Evolutionary conservation across 345 rosid species (phyloP).

Genomic region (Raphanus raphanistrum): DNA sequence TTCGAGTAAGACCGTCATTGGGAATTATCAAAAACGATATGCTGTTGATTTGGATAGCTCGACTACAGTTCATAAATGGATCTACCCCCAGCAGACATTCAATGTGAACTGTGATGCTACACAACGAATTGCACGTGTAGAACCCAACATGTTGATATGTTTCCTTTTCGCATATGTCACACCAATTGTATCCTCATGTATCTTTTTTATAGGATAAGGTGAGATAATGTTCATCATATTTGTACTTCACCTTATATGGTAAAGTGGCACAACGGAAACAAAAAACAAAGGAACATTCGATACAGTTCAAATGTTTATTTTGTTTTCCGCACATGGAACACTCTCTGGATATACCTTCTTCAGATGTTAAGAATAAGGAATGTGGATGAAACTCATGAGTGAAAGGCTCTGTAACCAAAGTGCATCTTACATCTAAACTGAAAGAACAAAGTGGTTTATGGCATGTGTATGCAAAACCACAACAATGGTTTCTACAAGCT

Average conservation of each 20-base stretch:
- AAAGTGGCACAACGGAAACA: not conserved
- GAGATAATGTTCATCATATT: not conserved
- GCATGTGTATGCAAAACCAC: not conserved
- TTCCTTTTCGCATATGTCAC: too few species aligned
- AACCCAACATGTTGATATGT: too few species aligned
- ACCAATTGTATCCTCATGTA: too few species aligned
- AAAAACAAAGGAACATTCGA: not conserved
- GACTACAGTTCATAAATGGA: not conserved
- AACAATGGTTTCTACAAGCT: not conserved
- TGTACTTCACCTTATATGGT: not conserved
- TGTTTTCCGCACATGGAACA: not conserved
- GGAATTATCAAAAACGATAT: not conserved
- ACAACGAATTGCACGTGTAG: not conserved
- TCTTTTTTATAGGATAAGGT: not conserved
- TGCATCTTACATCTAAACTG: not conserved
- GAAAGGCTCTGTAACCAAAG: not conserved
- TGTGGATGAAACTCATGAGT: not conserved
- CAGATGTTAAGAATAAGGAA: not conserved
- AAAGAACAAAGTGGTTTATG: not conserved
- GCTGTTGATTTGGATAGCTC: not conserved
- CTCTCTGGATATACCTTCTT: not conserved
- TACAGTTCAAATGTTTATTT: not conserved
- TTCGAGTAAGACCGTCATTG: not conserved
- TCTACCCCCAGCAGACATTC: not conserved
- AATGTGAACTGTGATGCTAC: not conserved